Evolutionary conservation across 345 rosid genomes (phyloP).

Genomic region (Camelina hispida): DNA sequence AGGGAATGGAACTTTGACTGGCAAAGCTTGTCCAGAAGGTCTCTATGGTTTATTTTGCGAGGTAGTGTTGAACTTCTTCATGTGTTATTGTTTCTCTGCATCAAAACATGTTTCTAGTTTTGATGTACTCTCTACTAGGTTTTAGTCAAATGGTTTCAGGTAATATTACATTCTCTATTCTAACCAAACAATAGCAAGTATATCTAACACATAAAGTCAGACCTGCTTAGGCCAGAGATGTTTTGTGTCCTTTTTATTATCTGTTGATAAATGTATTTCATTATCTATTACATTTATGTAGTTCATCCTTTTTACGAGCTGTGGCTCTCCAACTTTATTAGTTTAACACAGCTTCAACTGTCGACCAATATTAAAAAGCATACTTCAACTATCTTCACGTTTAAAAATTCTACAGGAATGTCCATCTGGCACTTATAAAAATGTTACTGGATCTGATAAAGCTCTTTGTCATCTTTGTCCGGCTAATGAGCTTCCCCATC

Average conservation of each 20-base stretch:
- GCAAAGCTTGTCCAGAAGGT: conserved; percentile 87
- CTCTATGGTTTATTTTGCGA: conserved; percentile 86
- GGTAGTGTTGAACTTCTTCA: conserved; percentile 50
- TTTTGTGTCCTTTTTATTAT: background rate
- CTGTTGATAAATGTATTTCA: background rate
- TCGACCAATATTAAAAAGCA: background rate
- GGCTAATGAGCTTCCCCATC: conserved; percentile 69
- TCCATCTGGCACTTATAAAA: conserved; percentile 90
- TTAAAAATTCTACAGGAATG: conserved; percentile 69
- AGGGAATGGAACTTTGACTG: conserved; percentile 78
- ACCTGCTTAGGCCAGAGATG: background rate
- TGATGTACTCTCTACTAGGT: background rate
- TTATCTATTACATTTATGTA: background rate
- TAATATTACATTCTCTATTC: background rate
- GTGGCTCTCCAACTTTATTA: background rate
- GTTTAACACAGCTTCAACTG: conserved; percentile 15
- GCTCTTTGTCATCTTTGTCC: conserved; percentile 73
- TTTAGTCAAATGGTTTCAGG: background rate
- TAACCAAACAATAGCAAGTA: background rate
- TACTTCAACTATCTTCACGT: background rate
- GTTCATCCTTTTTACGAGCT: background rate
- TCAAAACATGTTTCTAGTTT: conserved; percentile 10
- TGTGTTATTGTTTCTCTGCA: conserved; percentile 13
- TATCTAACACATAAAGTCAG: background rate
- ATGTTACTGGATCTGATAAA: conserved; percentile 74